Percentiles rank a stretch among this genome's conserved stretches.
Evolutionary conservation across 2,329 filamentous ascomycete genomes (phyloP).

Genomic region (Exophiala spinifera): DNA sequence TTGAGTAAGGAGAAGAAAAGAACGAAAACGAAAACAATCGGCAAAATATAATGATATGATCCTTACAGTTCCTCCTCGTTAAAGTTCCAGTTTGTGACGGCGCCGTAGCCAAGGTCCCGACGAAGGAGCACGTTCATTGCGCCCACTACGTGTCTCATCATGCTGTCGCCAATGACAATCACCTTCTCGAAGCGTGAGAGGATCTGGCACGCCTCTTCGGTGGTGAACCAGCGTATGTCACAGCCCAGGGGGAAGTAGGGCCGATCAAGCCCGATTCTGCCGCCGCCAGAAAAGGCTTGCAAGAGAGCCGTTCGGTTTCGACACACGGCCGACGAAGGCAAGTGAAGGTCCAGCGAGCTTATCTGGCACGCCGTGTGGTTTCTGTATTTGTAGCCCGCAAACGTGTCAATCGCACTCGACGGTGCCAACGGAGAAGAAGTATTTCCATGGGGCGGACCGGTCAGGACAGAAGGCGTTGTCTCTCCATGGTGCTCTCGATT

Average conservation of each 20-base stretch:
- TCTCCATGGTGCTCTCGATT: not conserved
- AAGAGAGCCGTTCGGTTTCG: constrained; percentile 38
- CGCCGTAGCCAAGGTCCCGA: constrained; percentile 49
- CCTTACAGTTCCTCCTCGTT: constrained; percentile 40
- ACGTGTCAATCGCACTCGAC: constrained; percentile 38
- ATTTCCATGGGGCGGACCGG: constrained; percentile 31
- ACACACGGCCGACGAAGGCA: constrained; percentile 39
- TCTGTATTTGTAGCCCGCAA: constrained; percentile 44
- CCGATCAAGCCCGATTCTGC: constrained; percentile 45
- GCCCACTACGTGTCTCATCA: constrained; percentile 49
- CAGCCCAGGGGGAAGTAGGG: constrained; percentile 47
- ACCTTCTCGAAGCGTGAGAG: constrained; percentile 47
- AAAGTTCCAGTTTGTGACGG: constrained; percentile 52
- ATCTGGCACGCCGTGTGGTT: constrained; percentile 40
- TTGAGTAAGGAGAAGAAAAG: too few species aligned
- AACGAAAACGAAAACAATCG: too few species aligned
- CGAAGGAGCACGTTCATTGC: constrained; percentile 47
- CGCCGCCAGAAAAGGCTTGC: constrained; percentile 43
- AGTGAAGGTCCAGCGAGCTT: constrained; percentile 46
- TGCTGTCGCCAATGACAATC: constrained; percentile 48
- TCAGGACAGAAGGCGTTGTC: constrained; percentile 2
- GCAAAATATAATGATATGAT: too few species aligned
- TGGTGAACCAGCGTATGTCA: constrained; percentile 49
- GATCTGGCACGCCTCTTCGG: constrained; percentile 47
- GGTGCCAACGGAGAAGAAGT: constrained; percentile 16